Evolutionary conservation across 257 asterid genomes (phyloP).

Genomic region (Lantana camara): DNA sequence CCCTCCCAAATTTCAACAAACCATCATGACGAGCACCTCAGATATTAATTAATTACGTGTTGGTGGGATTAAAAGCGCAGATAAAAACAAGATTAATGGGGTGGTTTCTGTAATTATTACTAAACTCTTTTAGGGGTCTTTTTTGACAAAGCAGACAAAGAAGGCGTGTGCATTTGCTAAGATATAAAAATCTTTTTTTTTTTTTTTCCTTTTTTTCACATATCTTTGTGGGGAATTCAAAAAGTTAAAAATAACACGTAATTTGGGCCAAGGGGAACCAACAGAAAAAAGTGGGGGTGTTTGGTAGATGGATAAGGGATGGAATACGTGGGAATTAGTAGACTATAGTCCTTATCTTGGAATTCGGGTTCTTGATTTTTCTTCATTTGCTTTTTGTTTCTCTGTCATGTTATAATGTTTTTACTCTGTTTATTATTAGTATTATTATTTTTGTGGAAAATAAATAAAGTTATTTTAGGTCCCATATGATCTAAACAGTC

Average conservation of each 20-base stretch:
- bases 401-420: neutral
- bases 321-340: constrained; percentile 37
- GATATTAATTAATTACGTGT: neutral
- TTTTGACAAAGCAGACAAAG: constrained; percentile 33
- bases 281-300: constrained; percentile 32
- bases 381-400: constrained; percentile 29
- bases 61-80: constrained; percentile 31
- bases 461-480: neutral
- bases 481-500: neutral
- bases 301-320: constrained; percentile 56
- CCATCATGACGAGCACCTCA: constrained; percentile 35
- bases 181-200: neutral
- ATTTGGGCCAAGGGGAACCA: constrained; percentile 29
- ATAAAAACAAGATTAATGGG: constrained; percentile 28
- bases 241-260: constrained; percentile 40
- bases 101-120: constrained; percentile 2
- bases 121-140: constrained; percentile 16
- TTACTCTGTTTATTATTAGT: neutral
- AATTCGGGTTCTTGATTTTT: constrained; percentile 18
- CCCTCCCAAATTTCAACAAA: constrained; percentile 18
- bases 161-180: constrained; percentile 29
- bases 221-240: constrained; percentile 24
- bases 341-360: constrained; percentile 39
- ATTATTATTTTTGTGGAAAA: neutral
- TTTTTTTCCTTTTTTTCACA: neutral